A percentile compares a stretch with the other conserved stretches of the same genome.
Evolutionary conservation across 257 asterid genomes (phyloP).

Genomic region (Anisodus acutangulus): DNA sequence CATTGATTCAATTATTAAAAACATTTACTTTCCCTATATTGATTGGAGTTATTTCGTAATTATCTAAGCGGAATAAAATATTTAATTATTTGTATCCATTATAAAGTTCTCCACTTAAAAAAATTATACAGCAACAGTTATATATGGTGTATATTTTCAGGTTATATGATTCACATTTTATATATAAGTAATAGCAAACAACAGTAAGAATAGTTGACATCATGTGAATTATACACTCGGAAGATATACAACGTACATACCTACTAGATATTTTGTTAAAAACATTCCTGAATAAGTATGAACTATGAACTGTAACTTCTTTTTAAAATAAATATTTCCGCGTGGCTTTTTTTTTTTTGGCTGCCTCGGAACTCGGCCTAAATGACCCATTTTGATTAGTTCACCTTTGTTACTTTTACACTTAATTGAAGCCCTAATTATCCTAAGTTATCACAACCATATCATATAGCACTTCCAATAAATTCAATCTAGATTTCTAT

Average conservation of each 20-base stretch:
- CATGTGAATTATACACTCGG: too few species aligned
- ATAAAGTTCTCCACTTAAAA: neutral
- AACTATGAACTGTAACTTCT: too few species aligned
- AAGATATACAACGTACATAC: too few species aligned
- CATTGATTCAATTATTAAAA: neutral
- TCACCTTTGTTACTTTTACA: too few species aligned
- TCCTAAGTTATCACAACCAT: neutral
- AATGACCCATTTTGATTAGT: constrained; percentile 2
- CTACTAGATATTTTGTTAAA: too few species aligned
- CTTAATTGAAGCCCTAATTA: neutral
- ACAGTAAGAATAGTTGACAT: too few species aligned
- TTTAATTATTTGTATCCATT: neutral
- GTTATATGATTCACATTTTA: too few species aligned
- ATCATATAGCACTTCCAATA: neutral
- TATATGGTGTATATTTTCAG: too few species aligned
- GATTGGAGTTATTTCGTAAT: neutral
- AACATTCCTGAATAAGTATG: too few species aligned
- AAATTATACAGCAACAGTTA: neutral
- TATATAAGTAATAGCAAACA: too few species aligned
- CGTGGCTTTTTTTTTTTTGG: neutral
- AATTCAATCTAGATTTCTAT: neutral
- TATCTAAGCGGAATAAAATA: neutral
- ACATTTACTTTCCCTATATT: neutral
- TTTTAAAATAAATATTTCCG: neutral
- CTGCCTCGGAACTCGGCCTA: neutral